phyloP scores from a whole-genome alignment of 768 basidiomycete genomes.

The Boletus vinaceobasis region DNA sequence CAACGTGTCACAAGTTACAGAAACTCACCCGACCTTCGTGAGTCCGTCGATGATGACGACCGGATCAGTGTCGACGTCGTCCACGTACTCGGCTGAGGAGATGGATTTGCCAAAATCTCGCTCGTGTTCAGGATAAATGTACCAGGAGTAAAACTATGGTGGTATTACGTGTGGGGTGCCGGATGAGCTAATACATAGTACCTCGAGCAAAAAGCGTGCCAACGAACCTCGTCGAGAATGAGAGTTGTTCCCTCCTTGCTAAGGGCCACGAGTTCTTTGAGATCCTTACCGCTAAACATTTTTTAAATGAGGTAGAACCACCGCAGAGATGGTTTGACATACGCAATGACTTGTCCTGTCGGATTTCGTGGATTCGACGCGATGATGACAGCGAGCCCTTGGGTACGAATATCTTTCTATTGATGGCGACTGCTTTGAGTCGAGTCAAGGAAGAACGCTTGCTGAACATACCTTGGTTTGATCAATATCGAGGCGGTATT shows the following conservation, averaged over 20 bases:
- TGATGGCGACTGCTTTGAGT: not conserved
- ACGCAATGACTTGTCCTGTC: slow-evolving; percentile 86
- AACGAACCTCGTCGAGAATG: slow-evolving; percentile 73
- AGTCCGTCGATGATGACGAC: slow-evolving; percentile 87
- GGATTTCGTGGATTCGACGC: slow-evolving; percentile 97
- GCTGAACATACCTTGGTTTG: slow-evolving; percentile 59
- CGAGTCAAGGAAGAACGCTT: not conserved
- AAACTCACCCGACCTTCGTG: slow-evolving; percentile 61
- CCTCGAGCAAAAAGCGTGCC: not conserved
- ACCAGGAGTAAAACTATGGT: slow-evolving; percentile 88
- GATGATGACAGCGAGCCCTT: slow-evolving; percentile 81
- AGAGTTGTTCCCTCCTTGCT: slow-evolving; percentile 78
- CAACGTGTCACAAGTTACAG: not conserved
- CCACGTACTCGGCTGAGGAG: slow-evolving; percentile 78
- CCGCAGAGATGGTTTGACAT: slow-evolving; percentile 10
- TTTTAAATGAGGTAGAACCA: slow-evolving; percentile 7
- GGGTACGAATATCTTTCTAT: slow-evolving; percentile 75
- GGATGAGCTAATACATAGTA: not conserved
- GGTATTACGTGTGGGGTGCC: no score
- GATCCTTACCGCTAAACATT: slow-evolving; percentile 63
- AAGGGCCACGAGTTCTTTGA: slow-evolving; percentile 74
- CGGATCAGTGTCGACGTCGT: slow-evolving; percentile 84
- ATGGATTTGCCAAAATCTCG: slow-evolving; percentile 73
- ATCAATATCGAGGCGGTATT: slow-evolving; percentile 76
- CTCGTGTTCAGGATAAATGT: slow-evolving; percentile 80